Evolutionary conservation across 306 rosid genomes (phyloP), one percentile per base, ranked within the genome.

Genomic region (Trichosanthes cucumerina): DNA sequence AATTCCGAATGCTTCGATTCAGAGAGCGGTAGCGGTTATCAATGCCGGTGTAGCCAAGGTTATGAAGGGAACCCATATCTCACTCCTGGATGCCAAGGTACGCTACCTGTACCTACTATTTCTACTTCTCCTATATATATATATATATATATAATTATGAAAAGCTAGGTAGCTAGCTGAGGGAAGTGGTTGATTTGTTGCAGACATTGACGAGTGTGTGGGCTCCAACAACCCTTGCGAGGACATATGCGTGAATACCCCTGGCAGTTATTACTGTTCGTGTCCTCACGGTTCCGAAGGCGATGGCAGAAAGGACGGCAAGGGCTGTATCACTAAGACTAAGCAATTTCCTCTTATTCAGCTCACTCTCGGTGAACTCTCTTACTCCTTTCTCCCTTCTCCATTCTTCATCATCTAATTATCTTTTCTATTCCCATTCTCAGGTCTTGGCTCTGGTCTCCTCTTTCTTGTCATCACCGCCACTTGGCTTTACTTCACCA

Each of bases 51-150:
- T 50, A 26, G 28, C 0, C 26, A n/a, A 75, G 79, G 79, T 10
- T 75, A 33, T 28, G 6, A 16, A 53, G 79, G 79, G n/a, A 75
- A 75, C 47, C 79, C 79, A n/a, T 75, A 53, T 75, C 79, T 75
- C 5, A 50, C 5, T 16, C 26, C 65, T 19, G 79, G 79, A 53
- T 75, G 79, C 65, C 63, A 74, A 74, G 76, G 74, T 66, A 66
- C 3, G 1, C n/a, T n/a, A n/a, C n/a, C n/a, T n/a, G n/a, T n/a
- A n/a, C n/a, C n/a, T n/a, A n/a, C n/a, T n/a, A n/a, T n/a, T n/a
- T n/a, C n/a, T n/a, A n/a, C n/a, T n/a, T n/a, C n/a, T n/a, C n/a
- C n/a, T n/a, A n/a, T n/a, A n/a, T n/a, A n/a, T n/a, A n/a, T n/a
- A n/a, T n/a, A n/a, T n/a, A n/a, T n/a, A n/a, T n/a, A n/a, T n/a